A percentile compares a stretch with the other conserved stretches of the same genome.
phyloP scores from a whole-genome alignment of 331 rosid species.

The Malus hybrid region DNA sequence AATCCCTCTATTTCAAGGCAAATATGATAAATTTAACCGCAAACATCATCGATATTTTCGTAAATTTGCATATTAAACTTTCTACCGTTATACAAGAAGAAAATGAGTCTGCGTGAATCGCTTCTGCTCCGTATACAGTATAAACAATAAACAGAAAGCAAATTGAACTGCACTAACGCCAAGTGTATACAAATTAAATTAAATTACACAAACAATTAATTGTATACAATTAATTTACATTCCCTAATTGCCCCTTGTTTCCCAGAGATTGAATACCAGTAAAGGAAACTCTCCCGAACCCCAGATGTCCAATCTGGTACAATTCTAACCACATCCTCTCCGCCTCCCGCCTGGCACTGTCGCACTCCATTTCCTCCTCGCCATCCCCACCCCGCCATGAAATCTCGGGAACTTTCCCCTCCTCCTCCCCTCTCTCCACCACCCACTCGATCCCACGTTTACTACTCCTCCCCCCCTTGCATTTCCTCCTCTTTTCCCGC shows the following conservation, averaged over 20 bases:
- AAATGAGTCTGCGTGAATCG: no score
- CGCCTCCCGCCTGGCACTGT: constrained; percentile 45
- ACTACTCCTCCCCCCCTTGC: constrained; percentile 2
- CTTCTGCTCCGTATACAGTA: no score
- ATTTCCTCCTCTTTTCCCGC: constrained; percentile 5
- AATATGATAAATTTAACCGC: no score
- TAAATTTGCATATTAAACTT: no score
- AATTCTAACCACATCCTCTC: constrained; percentile 73
- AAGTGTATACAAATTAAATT: background rate
- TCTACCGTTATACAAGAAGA: no score
- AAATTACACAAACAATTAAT: background rate
- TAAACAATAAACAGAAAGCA: no score
- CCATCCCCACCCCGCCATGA: background rate
- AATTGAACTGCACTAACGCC: no score
- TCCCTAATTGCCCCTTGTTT: constrained; percentile 16
- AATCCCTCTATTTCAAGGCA: background rate
- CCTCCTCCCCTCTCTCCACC: constrained; percentile 7
- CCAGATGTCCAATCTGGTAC: constrained; percentile 71
- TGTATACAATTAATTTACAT: background rate
- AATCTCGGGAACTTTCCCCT: constrained; percentile 10
- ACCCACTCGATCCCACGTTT: background rate
- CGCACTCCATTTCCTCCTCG: constrained; percentile 13
- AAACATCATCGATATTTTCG: no score
- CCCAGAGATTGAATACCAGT: constrained; percentile 26
- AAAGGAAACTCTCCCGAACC: constrained; percentile 72